Base-by-base conservation (phyloP, 495 filamentous ascomycete genomes). In the Neurospora sp. region DNA sequence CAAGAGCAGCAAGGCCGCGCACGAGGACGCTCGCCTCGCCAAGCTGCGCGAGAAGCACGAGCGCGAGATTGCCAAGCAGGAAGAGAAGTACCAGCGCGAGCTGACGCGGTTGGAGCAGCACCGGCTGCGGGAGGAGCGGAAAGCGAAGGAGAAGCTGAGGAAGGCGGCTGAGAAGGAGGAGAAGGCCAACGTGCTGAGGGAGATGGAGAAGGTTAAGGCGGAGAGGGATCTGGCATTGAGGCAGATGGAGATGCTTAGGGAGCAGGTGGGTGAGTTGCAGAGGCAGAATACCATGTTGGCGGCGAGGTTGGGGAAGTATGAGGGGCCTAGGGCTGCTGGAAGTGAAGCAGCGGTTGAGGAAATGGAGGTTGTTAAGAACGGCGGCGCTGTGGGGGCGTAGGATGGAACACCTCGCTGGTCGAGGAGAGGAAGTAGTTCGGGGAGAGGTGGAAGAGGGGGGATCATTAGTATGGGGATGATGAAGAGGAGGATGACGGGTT, bases 81-180 rank as follows among this genome's bases (percentile, higher is more conserved):
- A 91, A 74, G 89, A 92, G 73, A 90, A 87, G 73, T 90, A 89
- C 78, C 80, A 85, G 76, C 84, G 83, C 5, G 89, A 93, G 75
- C 73, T 92, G 4, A 81, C 82, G 73, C 90, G 89, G 76, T 83
- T 93, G 12, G 89, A 91, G 73, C 81, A 82, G 65, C 91, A 90
- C 79, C 86, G 89, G 73, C 81, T 80, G 65, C 87, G 85, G 71
- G 85, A 90, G 71, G 84, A 86, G 70, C 86, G 86, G 73, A 90
- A 89, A 70, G 88, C 86, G 17, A 87, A 89, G 74, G 90, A 89
- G 74, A 80, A 82, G 8, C 81, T 84, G 44, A 77, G 85, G 22
- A 90, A 90, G 72, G 79, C 76, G 45, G 77, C 84, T 42, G 86
- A 89, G 73, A 84, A 87, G 4, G 89, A 92, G 76, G 82, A 88